phyloP scores from a whole-genome alignment of 306 rosid species.

The Carpinus viminea region DNA sequence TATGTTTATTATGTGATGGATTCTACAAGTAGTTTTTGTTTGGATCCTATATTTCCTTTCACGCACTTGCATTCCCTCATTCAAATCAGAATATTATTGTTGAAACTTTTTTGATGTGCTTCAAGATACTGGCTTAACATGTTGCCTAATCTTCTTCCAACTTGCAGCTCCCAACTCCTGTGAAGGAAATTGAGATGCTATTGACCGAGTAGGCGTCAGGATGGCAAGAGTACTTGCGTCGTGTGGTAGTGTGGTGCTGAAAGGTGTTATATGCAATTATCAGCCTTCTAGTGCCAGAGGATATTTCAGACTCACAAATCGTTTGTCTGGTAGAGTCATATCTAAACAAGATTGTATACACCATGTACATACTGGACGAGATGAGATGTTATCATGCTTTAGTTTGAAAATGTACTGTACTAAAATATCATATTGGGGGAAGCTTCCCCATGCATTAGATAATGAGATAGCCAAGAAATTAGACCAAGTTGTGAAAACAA shows the following conservation, averaged over 20 bases:
- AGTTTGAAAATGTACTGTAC: neutral
- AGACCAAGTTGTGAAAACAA: neutral
- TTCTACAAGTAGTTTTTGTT: neutral
- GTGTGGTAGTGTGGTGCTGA: conserved; percentile 21
- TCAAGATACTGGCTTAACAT: neutral
- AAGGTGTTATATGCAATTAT: conserved; percentile 28
- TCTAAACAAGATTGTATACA: neutral
- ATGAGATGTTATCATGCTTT: neutral
- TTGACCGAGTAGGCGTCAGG: conserved; percentile 64
- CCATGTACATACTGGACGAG: neutral
- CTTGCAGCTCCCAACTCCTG: conserved; percentile 75
- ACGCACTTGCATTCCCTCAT: neutral
- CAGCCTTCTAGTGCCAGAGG: conserved; percentile 21
- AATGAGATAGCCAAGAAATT: neutral
- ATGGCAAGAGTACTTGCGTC: neutral
- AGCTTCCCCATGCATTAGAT: neutral
- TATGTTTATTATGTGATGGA: neutral
- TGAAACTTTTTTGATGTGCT: neutral
- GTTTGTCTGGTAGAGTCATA: conserved; percentile 33
- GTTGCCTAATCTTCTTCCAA: conserved; percentile 15
- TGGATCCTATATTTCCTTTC: neutral
- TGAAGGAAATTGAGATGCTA: conserved; percentile 70
- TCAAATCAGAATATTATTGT: conserved; percentile 8
- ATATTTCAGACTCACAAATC: conserved; percentile 27
- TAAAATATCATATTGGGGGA: neutral